Evolutionary conservation across 495 filamentous ascomycete species (phyloP), one percentile per base, ranked within the genome.

Genomic region (Talaromyces trachyspermus): DNA sequence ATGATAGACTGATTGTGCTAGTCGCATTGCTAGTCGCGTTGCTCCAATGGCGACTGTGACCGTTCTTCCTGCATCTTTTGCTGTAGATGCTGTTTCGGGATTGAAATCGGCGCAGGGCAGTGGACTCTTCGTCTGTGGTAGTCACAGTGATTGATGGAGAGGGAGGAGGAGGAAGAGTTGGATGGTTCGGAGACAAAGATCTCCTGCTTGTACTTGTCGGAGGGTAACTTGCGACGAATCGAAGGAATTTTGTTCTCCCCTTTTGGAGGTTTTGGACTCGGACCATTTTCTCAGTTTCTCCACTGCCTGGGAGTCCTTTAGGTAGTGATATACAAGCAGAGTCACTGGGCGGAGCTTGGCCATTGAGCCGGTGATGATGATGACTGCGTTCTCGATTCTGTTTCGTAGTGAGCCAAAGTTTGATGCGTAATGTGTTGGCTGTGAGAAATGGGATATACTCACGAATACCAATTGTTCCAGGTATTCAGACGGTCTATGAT

Each of bases 391-490:
- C 17, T 37, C 44, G n/a, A 46, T 18, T 3, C 44, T 46, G n/a
- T 46, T 26, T 19, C 15, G 22, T 22, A 12, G 6, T 37, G 8
- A 37, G 33, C 6, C 14, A 15, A 3, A 36, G 17, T 6, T n/a
- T 32, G 27, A n/a, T 5, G 8, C 6, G n/a, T 17, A 15, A 9
- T 3, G 33, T 9, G 7, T 17, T 37, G 33, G 6, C 14, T 8
- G 14, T 5, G 7, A 37, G 19, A 37, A 3, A 7, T 12, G 17
- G n/a, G 24, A 24, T n/a, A 14, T 11, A 46, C 44, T 25, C n/a
- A 37, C 44, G 44, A n/a, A 18, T 37, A 36, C 44, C 44, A 46
- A 5, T 37, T 23, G 29, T 37, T 46, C 44, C 44, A 46, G 0
- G 5, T 27, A 36, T 25, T 24, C 9, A 46, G 18, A 10, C 30